Percentiles rank a stretch among this genome's conserved stretches.
These are phyloP conservation scores for Mycena rosella DNA, from an alignment of 768 basidiomycete species.

Conservation along the genomic window DNA sequence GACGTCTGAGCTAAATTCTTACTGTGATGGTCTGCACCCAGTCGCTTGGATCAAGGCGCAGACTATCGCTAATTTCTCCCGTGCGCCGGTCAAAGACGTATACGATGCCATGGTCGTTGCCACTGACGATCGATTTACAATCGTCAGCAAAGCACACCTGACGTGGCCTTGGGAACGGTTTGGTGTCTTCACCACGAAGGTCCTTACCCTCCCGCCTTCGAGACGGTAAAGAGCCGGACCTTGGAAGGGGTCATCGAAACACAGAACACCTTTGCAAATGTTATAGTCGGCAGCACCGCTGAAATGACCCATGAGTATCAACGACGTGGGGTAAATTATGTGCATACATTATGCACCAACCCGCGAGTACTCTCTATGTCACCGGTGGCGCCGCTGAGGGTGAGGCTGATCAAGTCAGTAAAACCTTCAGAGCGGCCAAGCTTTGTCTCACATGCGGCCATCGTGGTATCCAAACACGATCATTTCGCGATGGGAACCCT, in stretches of 20 bases:
- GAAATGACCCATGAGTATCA: neutral
- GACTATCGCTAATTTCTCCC: conserved; percentile 2
- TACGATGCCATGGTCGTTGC: conserved; percentile 36
- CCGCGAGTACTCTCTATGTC: neutral
- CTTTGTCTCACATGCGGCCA: conserved; percentile 32
- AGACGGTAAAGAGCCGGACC: conserved; percentile 20
- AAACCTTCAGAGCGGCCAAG: neutral
- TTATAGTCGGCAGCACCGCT: conserved; percentile 32
- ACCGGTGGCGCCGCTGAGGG: neutral
- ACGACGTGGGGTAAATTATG: neutral
- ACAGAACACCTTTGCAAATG: conserved; percentile 26
- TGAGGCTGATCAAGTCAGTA: neutral
- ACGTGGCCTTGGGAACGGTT: neutral
- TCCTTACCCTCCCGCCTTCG: neutral
- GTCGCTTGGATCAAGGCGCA: conserved; percentile 13
- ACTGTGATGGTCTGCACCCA: conserved; percentile 28
- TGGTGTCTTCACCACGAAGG: conserved; percentile 4
- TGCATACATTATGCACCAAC: conserved; percentile 6
- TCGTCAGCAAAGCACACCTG: conserved; percentile 28
- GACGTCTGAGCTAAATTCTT: neutral
- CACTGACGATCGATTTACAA: conserved; percentile 27
- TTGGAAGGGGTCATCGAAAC: conserved; percentile 18
- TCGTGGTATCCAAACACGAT: conserved; percentile 33
- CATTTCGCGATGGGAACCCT: conserved; percentile 19
- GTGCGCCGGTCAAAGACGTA: conserved; percentile 28